Evolutionary conservation across 345 rosid genomes (phyloP).

Genomic region (Euphorbia tirucalli): DNA sequence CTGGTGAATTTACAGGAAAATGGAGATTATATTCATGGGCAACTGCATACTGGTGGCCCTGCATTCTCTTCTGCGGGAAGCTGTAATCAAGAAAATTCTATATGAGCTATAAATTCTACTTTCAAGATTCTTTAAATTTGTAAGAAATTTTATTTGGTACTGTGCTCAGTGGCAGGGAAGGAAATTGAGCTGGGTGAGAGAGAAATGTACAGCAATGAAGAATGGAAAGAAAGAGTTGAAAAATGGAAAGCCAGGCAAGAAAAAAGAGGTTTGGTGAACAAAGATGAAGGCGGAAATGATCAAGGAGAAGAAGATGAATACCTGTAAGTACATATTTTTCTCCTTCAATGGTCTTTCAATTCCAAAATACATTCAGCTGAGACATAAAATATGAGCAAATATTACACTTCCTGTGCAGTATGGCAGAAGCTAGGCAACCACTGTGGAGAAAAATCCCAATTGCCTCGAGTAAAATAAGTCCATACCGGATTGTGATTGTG

Average conservation of each 20-base stretch:
- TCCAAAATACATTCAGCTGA: not conserved
- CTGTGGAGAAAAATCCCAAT: conserved; percentile 86
- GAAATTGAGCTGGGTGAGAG: conserved; percentile 67
- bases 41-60: conserved; percentile 47
- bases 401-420: conserved; percentile 38
- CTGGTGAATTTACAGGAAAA: conserved; percentile 52
- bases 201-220: conserved; percentile 62
- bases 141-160: not conserved
- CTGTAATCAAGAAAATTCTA: conserved; percentile 33
- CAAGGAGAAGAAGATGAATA: conserved; percentile 73
- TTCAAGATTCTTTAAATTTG: not conserved
- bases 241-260: conserved; percentile 92
- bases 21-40: conserved; percentile 52
- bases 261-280: conserved; percentile 72
- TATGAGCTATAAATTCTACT: not conserved
- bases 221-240: conserved; percentile 94
- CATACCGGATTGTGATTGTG: conserved; percentile 90
- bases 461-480: conserved; percentile 83
- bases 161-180: conserved; percentile 49
- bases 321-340: conserved; percentile 44
- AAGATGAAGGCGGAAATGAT: conserved; percentile 56
- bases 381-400: not conserved
- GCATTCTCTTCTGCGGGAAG: conserved; percentile 77
- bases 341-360: not conserved
- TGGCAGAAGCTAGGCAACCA: conserved; percentile 97